Percentiles rank a stretch among this genome's conserved stretches.
Evolutionary conservation across 768 basidiomycete genomes (phyloP).

Genomic region (Leccinum ochraceum): DNA sequence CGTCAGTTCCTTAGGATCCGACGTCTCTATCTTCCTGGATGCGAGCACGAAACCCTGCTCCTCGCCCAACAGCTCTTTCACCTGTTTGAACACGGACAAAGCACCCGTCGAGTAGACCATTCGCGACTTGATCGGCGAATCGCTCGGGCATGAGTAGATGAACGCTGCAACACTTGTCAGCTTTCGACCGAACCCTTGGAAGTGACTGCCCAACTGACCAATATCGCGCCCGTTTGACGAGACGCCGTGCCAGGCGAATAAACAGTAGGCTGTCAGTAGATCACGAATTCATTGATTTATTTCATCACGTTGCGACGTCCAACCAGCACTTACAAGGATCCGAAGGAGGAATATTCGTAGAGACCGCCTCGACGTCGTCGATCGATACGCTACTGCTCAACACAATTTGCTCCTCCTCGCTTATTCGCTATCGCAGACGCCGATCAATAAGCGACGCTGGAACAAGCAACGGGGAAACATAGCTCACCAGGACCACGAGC

Average conservation of each 20-base stretch:
- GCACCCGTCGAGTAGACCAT: conserved; percentile 88
- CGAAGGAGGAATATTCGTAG: conserved; percentile 49
- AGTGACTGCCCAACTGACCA: conserved; percentile 40
- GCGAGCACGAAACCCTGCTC: conserved; percentile 43
- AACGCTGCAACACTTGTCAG: conserved; percentile 54
- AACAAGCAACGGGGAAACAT: neutral
- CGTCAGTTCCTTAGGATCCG: conserved; percentile 72
- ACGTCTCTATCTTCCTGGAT: conserved; percentile 77
- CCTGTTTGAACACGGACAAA: conserved; percentile 53
- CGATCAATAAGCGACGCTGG: neutral
- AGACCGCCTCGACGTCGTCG: conserved; percentile 44
- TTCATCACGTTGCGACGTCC: neutral
- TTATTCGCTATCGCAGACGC: conserved; percentile 58
- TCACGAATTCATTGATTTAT: neutral
- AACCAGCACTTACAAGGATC: conserved; percentile 50
- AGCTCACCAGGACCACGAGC: conserved; percentile 66
- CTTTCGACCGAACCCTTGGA: neutral
- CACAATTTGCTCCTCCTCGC: conserved; percentile 62
- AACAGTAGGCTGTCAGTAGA: conserved; percentile 51
- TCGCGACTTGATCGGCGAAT: conserved; percentile 78
- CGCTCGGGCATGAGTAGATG: conserved; percentile 88
- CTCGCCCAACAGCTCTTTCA: conserved; percentile 51
- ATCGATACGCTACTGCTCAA: conserved; percentile 43
- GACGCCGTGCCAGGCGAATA: conserved; percentile 65
- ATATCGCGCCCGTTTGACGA: conserved; percentile 54